phyloP scores from a whole-genome alignment of 805 yeast genomes.

The Metschnikowia gelsemii region DNA sequence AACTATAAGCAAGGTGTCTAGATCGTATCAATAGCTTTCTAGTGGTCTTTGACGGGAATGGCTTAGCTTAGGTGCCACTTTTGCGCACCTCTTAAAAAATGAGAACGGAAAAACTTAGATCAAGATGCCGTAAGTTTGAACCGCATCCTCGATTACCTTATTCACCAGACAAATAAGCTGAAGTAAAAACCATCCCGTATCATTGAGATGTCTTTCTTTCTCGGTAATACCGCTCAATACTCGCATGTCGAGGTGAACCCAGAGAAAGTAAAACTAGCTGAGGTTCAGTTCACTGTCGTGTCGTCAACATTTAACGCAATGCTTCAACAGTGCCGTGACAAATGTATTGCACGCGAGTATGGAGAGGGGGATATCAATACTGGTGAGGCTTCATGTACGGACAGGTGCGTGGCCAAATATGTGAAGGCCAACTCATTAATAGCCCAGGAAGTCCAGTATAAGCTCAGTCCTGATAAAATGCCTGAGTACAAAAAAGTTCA shows the following conservation, averaged over 20 bases:
- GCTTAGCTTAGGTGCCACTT: background rate
- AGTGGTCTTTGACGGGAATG: no score
- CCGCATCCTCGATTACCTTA: background rate
- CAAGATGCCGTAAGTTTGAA: background rate
- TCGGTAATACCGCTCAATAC: slow-evolving; percentile 47
- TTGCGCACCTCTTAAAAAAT: background rate
- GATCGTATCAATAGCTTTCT: no score
- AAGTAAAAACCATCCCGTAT: background rate
- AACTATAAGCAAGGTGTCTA: no score
- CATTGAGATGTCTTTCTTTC: slow-evolving; percentile 58
- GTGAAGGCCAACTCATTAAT: slow-evolving; percentile 66
- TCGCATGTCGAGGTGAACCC: slow-evolving; percentile 52
- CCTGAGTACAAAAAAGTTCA: slow-evolving; percentile 39
- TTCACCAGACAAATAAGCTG: background rate
- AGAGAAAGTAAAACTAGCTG: slow-evolving; percentile 61
- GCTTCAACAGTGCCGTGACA: slow-evolving; percentile 59
- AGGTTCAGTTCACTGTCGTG: slow-evolving; percentile 67
- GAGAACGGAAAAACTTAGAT: background rate
- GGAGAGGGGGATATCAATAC: slow-evolving; percentile 82
- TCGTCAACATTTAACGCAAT: slow-evolving; percentile 42
- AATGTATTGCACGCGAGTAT: slow-evolving; percentile 84
- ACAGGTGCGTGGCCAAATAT: slow-evolving; percentile 83
- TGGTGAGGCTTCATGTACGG: slow-evolving; percentile 81
- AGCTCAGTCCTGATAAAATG: slow-evolving; percentile 28
- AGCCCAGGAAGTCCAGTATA: slow-evolving; percentile 49